A percentile compares a stretch with the other conserved stretches of the same genome.
These are phyloP conservation scores for Setaria italica DNA, from an alignment of 202 grass and related monocot genomes.

Conservation along the genomic window DNA sequence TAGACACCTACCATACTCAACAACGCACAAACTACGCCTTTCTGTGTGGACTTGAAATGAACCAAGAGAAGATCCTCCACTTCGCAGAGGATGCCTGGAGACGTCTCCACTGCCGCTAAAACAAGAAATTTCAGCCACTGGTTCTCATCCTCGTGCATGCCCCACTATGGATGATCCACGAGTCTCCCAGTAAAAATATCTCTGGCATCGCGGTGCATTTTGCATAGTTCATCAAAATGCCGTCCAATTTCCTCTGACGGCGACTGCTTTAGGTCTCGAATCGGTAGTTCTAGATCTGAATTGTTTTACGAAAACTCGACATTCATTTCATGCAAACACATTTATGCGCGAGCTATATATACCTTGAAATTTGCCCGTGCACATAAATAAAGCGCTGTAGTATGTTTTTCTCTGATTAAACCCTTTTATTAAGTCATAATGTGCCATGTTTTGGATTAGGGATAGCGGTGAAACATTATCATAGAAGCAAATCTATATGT, in stretches of 20 bases:
- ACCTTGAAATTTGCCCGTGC: neutral
- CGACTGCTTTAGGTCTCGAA: neutral
- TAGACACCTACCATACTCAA: slow-evolving; percentile 30
- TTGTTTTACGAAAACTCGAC: neutral
- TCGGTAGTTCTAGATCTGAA: neutral
- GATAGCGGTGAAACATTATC: neutral
- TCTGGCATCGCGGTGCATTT: neutral
- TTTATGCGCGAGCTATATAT: neutral
- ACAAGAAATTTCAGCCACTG: slow-evolving; percentile 48
- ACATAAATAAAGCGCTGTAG: neutral
- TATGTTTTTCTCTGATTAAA: neutral
- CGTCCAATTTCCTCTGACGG: slow-evolving; percentile 10
- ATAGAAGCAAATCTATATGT: neutral
- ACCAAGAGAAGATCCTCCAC: slow-evolving; percentile 41
- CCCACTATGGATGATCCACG: slow-evolving; percentile 60
- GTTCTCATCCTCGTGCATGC: slow-evolving; percentile 39
- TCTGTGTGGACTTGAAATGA: slow-evolving; percentile 17
- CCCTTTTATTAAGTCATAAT: neutral
- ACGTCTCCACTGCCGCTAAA: slow-evolving; percentile 44
- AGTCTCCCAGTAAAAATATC: slow-evolving; percentile 45
- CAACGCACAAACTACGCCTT: slow-evolving; percentile 20
- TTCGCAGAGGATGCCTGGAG: slow-evolving; percentile 15
- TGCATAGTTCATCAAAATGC: slow-evolving; percentile 27
- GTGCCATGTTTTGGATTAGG: neutral
- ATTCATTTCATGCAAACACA: neutral